phyloP scores from a whole-genome alignment of 805 yeast genomes.

The Jamesozyma spencerorum region DNA sequence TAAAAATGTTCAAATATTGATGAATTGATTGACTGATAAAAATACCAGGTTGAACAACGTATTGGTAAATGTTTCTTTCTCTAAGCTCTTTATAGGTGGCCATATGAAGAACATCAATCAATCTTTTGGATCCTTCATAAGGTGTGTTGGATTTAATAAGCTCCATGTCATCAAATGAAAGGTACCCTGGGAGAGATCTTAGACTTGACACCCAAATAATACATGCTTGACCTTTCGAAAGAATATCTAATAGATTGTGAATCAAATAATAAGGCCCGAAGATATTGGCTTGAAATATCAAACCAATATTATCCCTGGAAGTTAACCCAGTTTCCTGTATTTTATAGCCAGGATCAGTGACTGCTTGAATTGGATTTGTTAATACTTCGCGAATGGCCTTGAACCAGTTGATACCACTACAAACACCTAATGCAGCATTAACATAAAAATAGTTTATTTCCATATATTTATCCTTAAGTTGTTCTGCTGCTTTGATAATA shows the following conservation, averaged over 20 bases:
- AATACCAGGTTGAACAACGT: slow-evolving; percentile 90
- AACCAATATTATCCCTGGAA: slow-evolving; percentile 71
- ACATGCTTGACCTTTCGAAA: slow-evolving; percentile 47
- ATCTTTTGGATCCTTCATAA: slow-evolving; percentile 86
- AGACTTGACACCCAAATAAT: slow-evolving; percentile 80
- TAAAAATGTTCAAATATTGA: slow-evolving; percentile 62
- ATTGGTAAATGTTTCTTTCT: slow-evolving; percentile 53
- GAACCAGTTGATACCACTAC: slow-evolving; percentile 78
- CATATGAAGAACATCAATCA: slow-evolving; percentile 72
- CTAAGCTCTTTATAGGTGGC: slow-evolving; percentile 51
- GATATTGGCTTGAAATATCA: slow-evolving; percentile 87
- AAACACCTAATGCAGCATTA: slow-evolving; percentile 84
- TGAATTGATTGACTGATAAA: slow-evolving; percentile 75
- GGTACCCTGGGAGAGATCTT: slow-evolving; percentile 64
- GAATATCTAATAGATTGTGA: slow-evolving; percentile 47
- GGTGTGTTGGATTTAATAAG: slow-evolving; percentile 53
- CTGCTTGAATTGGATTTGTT: slow-evolving; percentile 62
- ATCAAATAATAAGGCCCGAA: slow-evolving; percentile 87
- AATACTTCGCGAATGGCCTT: slow-evolving; percentile 63
- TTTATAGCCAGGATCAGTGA: slow-evolving; percentile 78
- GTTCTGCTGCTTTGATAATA: slow-evolving; percentile 60
- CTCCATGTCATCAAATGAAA: slow-evolving; percentile 69
- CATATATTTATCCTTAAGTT: slow-evolving; percentile 50
- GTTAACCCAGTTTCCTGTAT: slow-evolving; percentile 69
- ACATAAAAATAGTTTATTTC: slow-evolving; percentile 71